A percentile compares a stretch with the other conserved stretches of the same genome.
Conservation (phyloP, 164 flowering plant genomes). For the Chloranthus sessilifolius region DNA sequence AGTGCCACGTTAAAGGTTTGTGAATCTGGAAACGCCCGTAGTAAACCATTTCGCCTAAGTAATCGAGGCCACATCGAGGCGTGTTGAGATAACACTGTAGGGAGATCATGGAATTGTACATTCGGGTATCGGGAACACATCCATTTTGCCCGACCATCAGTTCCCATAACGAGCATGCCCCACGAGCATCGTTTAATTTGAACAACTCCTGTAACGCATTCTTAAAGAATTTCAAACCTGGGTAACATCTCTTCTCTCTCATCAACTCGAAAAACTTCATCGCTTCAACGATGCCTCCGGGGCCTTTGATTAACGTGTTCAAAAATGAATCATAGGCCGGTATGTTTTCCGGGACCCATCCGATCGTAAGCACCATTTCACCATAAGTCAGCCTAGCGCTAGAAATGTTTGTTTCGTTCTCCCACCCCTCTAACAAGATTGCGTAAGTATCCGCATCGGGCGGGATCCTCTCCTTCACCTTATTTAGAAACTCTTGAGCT, state of each 20-base stretch:
- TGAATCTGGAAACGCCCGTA: slow-evolving; percentile 50
- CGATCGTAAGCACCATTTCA: slow-evolving; percentile 53
- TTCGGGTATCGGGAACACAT: slow-evolving; percentile 36
- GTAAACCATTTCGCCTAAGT: slow-evolving; percentile 55
- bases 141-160: slow-evolving; percentile 30
- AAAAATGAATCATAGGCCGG: slow-evolving; percentile 67
- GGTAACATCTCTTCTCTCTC: slow-evolving; percentile 46
- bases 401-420: slow-evolving; percentile 40
- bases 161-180: slow-evolving; percentile 47
- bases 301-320: slow-evolving; percentile 44
- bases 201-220: slow-evolving; percentile 41
- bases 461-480: slow-evolving; percentile 34
- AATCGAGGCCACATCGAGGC: slow-evolving; percentile 35
- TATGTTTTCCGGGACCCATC: slow-evolving; percentile 62
- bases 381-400: slow-evolving; percentile 35
- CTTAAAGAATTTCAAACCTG: slow-evolving; percentile 53
- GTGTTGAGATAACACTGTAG: slow-evolving; percentile 31
- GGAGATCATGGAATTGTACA: slow-evolving; percentile 56
- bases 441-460: slow-evolving; percentile 64
- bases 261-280: slow-evolving; percentile 33
- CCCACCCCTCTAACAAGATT: slow-evolving; percentile 76
- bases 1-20: slow-evolving; percentile 47
- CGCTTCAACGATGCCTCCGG: slow-evolving; percentile 40
- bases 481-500: slow-evolving; percentile 40
- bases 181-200: slow-evolving; percentile 22